These are phyloP conservation scores for Neocatenulostroma microsporum DNA, from an alignment of 2,329 filamentous ascomycete genomes.

Conservation along the genomic window DNA sequence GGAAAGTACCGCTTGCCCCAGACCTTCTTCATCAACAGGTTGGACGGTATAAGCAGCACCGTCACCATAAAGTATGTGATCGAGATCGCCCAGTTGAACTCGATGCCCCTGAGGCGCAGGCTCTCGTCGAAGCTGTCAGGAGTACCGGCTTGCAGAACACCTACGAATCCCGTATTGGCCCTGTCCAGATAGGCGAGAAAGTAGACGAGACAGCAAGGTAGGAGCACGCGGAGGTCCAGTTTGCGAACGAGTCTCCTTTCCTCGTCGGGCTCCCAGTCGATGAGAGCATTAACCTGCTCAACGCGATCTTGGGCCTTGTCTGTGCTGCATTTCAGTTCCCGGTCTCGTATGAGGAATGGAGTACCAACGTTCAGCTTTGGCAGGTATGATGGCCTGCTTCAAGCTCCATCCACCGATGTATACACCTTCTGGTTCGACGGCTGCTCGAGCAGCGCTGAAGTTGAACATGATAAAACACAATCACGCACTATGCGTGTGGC, in stretches of 20 bases:
- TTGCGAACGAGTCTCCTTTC: conserved; percentile 10
- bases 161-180: conserved; percentile 1
- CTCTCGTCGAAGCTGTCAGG: conserved; percentile 1
- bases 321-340: background rate
- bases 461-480: conserved; percentile 4
- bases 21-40: conserved; percentile 1
- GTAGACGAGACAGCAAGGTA: conserved; percentile 4
- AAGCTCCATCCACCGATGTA: conserved; percentile 3
- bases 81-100: conserved; percentile 4
- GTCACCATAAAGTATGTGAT: conserved; percentile 4
- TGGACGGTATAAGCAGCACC: conserved; percentile 1
- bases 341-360: background rate
- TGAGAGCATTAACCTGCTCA: conserved; percentile 2
- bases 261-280: conserved; percentile 5
- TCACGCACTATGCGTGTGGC: too few relatives aligned
- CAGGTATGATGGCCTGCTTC: background rate
- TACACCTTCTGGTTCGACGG: conserved; percentile 2
- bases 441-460: background rate
- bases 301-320: background rate
- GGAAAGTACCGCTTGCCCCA: conserved; percentile 6
- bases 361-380: background rate
- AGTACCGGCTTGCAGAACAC: background rate
- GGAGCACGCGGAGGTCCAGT: conserved; percentile 9
- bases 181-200: conserved; percentile 2
- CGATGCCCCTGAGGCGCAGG: background rate